Evolutionary conservation across 768 basidiomycete species (phyloP).

Genomic region (Wakefieldia striispora): DNA sequence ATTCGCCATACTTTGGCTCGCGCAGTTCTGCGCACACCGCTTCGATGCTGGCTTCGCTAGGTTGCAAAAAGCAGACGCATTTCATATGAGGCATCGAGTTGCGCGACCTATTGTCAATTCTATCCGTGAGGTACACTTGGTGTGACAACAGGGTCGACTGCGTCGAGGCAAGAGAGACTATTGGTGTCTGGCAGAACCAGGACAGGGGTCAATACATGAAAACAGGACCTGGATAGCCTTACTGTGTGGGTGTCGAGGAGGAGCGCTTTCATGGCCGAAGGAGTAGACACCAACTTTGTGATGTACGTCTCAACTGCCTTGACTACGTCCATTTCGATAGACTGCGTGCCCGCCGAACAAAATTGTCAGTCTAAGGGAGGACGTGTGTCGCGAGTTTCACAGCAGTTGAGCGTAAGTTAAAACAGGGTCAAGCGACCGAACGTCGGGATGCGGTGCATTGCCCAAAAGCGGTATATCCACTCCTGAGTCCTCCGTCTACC

Average conservation of each 20-base stretch:
- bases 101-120: constrained; percentile 90
- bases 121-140: constrained; percentile 96
- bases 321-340: constrained; percentile 79
- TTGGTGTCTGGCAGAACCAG: constrained; percentile 69
- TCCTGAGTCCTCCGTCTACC: background rate
- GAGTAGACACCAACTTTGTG: constrained; percentile 81
- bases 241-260: constrained; percentile 95
- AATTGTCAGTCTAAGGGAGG: background rate
- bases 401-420: background rate
- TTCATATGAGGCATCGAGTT: constrained; percentile 96
- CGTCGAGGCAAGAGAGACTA: constrained; percentile 91
- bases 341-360: background rate
- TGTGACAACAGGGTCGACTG: constrained; percentile 92
- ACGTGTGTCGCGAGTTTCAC: background rate
- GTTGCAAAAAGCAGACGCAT: constrained; percentile 91
- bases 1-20: constrained; percentile 95
- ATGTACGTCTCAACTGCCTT: constrained; percentile 96
- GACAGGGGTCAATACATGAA: background rate
- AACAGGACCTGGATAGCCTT: constrained; percentile 22
- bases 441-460: background rate
- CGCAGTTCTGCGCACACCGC: constrained; percentile 81
- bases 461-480: constrained; percentile 2
- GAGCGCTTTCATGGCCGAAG: constrained; percentile 91
- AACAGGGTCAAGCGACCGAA: too few species aligned
- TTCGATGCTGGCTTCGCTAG: constrained; percentile 76